Evolutionary conservation across 2,329 filamentous ascomycete genomes (phyloP), one percentile per base, ranked within the genome.

Genomic region (Aspergillus hiratsukae): DNA sequence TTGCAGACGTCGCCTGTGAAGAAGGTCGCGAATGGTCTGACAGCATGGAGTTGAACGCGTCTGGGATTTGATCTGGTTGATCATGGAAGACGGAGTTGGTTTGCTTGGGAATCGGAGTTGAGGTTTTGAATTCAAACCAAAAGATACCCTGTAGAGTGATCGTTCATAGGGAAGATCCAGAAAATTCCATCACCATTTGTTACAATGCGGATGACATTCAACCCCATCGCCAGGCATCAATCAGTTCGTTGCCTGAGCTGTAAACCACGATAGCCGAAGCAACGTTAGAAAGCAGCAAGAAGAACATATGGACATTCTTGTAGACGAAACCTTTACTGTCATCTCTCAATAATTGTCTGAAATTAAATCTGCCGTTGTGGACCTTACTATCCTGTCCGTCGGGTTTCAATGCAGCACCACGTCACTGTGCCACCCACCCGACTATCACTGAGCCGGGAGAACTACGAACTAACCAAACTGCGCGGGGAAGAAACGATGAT

Each of bases 1-100:
- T 59, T 76, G 46, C 67, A 73, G 56, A 68, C 59, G 6, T 72
- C 68, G 1, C 69, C 69, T 3, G 61, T 68, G 10, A 72, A 71
- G 57, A 69, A 68, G 54, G 63, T 56, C 5, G 41, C 55, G 27
- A 70, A 71, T 61, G 67, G 65, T 49, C 55, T 71, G 48, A 58
- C 56, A 5, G 45, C 4, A n/a, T 48, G 28, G 51, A 37, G 40
- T 41, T 53, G 31, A 35, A n/a, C 19, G 14, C 14, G 3, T 17
- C 31, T 7, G 14, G 31, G 31, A 37, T 17, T 37, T 17, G 31
- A 57, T 48, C 56, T 28, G 51, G 57, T 28, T 57, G 23, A 35
- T 23, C 7, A 28, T 31, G 41, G 37, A 7, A 37, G 14, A 37
- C 14, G 31, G 8, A 10, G 21, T 48, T 41, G 43, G 29, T 41